Conservation (phyloP, 352 stramenopile genomes). For the Pythium volutum region DNA sequence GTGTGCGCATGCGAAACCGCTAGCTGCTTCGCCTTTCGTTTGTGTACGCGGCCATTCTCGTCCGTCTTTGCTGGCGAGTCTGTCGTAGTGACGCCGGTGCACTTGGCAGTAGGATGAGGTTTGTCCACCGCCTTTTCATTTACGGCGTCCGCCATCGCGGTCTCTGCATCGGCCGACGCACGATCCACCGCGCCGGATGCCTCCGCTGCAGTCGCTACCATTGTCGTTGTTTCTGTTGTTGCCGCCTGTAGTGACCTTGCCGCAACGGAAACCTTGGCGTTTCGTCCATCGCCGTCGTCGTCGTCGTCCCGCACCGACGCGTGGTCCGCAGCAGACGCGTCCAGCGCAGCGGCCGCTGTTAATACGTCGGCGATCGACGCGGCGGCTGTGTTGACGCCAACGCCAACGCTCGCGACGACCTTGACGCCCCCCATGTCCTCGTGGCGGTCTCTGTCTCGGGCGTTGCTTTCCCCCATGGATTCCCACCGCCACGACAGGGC, state of each 20-base stretch:
- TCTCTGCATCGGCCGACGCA: not conserved
- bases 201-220: not conserved
- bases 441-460: not conserved
- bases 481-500: conserved; percentile 8
- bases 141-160: not conserved
- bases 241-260: not conserved
- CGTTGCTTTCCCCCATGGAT: conserved; percentile 9
- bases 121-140: not conserved
- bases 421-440: conserved; percentile 20
- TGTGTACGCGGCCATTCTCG: not conserved
- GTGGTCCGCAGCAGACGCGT: not conserved
- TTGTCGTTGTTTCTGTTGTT: not conserved
- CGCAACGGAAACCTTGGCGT: not conserved
- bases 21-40: not conserved
- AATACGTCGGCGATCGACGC: not conserved
- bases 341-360: no score
- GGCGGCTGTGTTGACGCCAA: not conserved
- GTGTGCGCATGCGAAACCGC: not conserved
- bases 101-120: not conserved
- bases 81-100: not conserved
- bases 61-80: not conserved
- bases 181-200: not conserved
- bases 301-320: not conserved
- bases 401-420: conserved; percentile 13
- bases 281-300: no score